Percentiles rank a stretch among this genome's conserved stretches.
phyloP scores from a whole-genome alignment of 1,284 basidiomycete genomes.

The Inonotus hispidus region DNA sequence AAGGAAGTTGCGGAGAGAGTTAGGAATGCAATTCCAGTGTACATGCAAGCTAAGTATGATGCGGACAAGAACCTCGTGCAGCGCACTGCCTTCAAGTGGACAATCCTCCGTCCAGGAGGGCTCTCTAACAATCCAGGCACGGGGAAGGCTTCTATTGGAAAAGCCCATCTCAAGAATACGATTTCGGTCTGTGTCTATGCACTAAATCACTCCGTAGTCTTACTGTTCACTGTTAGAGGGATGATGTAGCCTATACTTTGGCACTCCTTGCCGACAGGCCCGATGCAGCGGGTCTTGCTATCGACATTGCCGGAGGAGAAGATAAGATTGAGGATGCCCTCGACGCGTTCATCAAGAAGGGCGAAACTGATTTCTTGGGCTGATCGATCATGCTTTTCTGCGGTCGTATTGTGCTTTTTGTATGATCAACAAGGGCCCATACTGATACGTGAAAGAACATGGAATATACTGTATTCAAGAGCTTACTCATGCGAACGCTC shows the following conservation, averaged over 20 bases:
- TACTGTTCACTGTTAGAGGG: conserved; percentile 35
- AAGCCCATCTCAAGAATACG: conserved; percentile 43
- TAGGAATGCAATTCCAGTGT: conserved; percentile 39
- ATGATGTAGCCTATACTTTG: conserved; percentile 57
- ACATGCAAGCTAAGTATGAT: conserved; percentile 63
- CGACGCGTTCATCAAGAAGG: conserved; percentile 43
- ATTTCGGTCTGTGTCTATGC: conserved; percentile 36
- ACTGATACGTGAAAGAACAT: not conserved
- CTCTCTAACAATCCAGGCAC: conserved; percentile 50
- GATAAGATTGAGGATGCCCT: conserved; percentile 44
- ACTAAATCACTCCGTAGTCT: not conserved
- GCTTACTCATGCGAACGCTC: no score
- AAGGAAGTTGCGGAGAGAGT: conserved; percentile 39
- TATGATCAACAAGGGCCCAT: not conserved
- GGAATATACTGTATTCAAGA: not conserved
- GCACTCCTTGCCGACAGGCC: conserved; percentile 48
- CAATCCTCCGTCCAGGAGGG: conserved; percentile 62
- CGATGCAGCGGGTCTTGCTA: conserved; percentile 53
- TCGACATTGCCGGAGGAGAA: conserved; percentile 61
- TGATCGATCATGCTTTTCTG: conserved; percentile 22
- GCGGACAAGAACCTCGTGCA: conserved; percentile 63
- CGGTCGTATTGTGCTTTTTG: not conserved
- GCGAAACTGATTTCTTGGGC: conserved; percentile 43
- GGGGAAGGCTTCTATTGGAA: conserved; percentile 50
- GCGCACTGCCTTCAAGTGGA: conserved; percentile 60